A percentile compares a stretch with the other conserved stretches of the same genome.
Evolutionary conservation across 257 asterid genomes (phyloP).

Genomic region (Capsicum rhomboideum): DNA sequence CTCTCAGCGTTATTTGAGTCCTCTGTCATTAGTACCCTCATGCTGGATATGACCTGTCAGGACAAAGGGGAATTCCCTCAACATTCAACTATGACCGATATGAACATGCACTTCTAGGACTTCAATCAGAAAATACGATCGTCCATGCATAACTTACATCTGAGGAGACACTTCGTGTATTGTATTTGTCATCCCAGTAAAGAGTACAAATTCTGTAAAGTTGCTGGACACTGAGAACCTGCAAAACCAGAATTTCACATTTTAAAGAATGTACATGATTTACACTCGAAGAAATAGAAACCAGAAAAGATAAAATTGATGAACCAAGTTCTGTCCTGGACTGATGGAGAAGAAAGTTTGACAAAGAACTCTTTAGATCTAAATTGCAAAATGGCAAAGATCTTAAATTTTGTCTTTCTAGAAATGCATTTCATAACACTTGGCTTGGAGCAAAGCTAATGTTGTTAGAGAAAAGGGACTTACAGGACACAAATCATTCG

Average conservation of each 20-base stretch:
- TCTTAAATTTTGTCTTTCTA: not conserved
- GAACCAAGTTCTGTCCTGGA: not conserved
- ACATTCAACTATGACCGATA: not conserved
- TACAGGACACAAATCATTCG: constrained; percentile 94
- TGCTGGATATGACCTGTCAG: constrained; percentile 79
- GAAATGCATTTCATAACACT: not conserved
- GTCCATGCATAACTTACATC: constrained; percentile 47
- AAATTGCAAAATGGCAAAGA: not conserved
- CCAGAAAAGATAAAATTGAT: not conserved
- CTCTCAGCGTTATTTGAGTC: constrained; percentile 66
- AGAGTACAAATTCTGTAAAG: constrained; percentile 89
- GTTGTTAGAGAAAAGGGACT: constrained; percentile 18
- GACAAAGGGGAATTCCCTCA: not conserved
- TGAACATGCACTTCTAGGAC: not conserved
- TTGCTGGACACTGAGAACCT: constrained; percentile 95
- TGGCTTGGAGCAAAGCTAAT: not conserved
- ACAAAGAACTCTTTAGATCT: not conserved
- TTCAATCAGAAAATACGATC: not conserved
- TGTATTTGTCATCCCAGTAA: constrained; percentile 90
- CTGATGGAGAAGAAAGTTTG: not conserved
- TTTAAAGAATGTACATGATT: not conserved
- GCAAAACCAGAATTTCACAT: constrained; percentile 17
- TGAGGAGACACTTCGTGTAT: constrained; percentile 85
- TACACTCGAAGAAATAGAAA: not conserved
- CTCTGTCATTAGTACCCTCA: constrained; percentile 89